phyloP scores from a whole-genome alignment of 2,329 filamentous ascomycete species.

The Aureobasidium sp. region DNA sequence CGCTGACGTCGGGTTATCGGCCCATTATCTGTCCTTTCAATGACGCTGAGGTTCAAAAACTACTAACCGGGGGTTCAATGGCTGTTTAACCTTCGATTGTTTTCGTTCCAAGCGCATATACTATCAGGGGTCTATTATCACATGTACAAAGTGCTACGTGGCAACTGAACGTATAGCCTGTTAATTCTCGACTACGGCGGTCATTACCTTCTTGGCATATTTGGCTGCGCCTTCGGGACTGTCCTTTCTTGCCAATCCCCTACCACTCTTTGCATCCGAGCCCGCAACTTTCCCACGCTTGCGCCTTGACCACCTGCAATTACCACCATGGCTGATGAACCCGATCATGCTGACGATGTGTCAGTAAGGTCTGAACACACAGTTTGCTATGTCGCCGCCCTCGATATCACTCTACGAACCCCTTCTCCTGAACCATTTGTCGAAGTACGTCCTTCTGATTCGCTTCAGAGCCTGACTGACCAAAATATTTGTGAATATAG shows the following conservation, averaged over 20 bases:
- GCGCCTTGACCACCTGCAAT: neutral
- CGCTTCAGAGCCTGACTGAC: neutral
- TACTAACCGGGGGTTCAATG: no score
- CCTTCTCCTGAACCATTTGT: neutral
- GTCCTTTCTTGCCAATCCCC: neutral
- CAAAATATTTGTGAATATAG: neutral
- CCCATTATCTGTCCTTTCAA: no score
- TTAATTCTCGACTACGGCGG: no score
- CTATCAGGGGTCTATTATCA: no score
- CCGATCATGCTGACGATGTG: neutral
- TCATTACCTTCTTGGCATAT: neutral
- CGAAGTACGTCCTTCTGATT: neutral
- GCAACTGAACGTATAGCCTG: no score
- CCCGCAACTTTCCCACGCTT: neutral
- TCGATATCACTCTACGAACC: neutral
- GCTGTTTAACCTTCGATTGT: no score
- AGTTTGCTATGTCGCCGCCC: neutral
- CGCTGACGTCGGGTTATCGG: no score
- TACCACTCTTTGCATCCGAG: neutral
- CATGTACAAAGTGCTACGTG: no score
- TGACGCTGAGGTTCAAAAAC: no score
- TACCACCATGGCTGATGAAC: neutral
- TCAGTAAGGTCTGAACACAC: neutral
- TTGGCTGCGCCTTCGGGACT: neutral
- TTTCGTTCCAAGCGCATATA: no score